These are phyloP conservation scores for Clonostachys byssicola DNA, from an alignment of 2,329 filamentous ascomycete genomes.

Conservation along the genomic window DNA sequence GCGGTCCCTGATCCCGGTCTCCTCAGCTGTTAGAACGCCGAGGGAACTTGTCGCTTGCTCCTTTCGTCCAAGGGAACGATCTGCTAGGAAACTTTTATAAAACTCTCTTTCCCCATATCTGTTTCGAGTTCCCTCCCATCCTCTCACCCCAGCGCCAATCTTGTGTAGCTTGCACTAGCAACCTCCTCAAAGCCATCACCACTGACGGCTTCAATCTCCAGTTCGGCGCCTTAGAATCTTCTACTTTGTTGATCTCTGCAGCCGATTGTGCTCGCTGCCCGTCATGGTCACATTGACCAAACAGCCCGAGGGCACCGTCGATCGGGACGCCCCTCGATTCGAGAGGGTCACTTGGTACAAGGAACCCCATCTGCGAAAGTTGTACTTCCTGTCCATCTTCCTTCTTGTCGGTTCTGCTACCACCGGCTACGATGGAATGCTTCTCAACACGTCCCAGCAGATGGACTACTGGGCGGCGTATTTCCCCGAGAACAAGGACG, in stretches of 20 bases:
- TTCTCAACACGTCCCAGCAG: conserved; percentile 56
- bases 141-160: too few species aligned
- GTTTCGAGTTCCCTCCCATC: too few species aligned
- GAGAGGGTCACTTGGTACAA: conserved; percentile 51
- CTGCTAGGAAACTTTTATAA: too few species aligned
- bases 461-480: conserved; percentile 47
- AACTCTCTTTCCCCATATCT: too few species aligned
- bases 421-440: conserved; percentile 58
- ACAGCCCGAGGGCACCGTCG: conserved; percentile 21
- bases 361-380: conserved; percentile 50
- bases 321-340: conserved; percentile 42
- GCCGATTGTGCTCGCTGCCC: not conserved
- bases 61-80: too few species aligned
- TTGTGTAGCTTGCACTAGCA: too few species aligned
- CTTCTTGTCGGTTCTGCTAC: conserved; percentile 58
- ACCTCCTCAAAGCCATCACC: too few species aligned
- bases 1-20: not conserved
- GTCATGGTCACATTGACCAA: conserved; percentile 4
- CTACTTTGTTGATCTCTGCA: too few species aligned
- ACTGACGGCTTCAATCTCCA: too few species aligned
- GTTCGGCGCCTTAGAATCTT: too few species aligned
- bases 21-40: not conserved
- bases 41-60: too few species aligned
- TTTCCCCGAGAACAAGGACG: conserved; percentile 34
- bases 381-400: conserved; percentile 48